phyloP scores from a whole-genome alignment of 192 early-diverging fungal species.

The Martensiomyces pterosporus region DNA sequence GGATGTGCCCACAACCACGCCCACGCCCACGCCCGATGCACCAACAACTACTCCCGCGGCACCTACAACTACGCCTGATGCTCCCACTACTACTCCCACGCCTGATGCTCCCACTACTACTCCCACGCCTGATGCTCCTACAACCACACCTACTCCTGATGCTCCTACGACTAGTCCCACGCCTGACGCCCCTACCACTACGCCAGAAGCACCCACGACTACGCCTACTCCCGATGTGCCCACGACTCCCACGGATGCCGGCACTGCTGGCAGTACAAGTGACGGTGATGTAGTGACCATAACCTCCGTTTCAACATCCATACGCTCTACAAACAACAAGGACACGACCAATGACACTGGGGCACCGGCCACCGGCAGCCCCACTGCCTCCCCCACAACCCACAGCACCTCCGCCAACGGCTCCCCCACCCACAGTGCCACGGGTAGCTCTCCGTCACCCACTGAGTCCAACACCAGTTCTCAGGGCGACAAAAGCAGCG shows the following conservation, averaged over 20 bases:
- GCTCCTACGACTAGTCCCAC: neutral
- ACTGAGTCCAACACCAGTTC: neutral
- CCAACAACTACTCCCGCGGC: no score
- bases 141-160: neutral
- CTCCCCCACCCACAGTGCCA: neutral
- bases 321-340: neutral
- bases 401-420: neutral
- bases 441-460: neutral
- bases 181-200: neutral
- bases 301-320: neutral
- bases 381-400: neutral
- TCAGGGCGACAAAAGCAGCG: neutral
- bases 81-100: neutral
- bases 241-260: neutral
- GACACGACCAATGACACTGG: neutral
- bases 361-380: neutral
- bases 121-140: neutral
- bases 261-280: neutral
- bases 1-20: neutral
- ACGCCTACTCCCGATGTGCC: neutral
- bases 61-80: neutral
- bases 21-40: neutral
- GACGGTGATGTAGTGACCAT: neutral
- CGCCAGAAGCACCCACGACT: neutral
- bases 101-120: neutral